Evolutionary conservation across 352 stramenopile species (phyloP), one percentile per base, ranked within the genome.

Genomic region (Pythium coloratum): DNA sequence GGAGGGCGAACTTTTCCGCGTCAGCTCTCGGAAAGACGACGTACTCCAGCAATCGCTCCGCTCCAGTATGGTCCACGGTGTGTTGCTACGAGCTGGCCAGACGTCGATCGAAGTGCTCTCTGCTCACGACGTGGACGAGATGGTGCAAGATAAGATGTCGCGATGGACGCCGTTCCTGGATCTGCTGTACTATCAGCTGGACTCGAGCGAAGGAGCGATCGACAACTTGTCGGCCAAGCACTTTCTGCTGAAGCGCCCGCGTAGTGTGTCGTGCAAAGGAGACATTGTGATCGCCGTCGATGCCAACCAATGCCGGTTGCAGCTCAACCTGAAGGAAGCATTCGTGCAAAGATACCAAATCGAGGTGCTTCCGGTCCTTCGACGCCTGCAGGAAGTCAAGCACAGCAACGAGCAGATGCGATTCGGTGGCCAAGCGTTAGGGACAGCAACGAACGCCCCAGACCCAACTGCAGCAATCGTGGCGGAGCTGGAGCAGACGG

Each of bases 201-300:
- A 83, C 24, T 38, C 60, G 13, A 44, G 24, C 12, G 67, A 73
- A 12, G 34, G 34, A 18, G 72, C 75, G 0, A 46, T 38, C 0
- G 71, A 83, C 5, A 92, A 92, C 42, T 34, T 71, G 13, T 66
- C 68, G 30, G 82, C 79, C 3, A 83, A 75, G 42, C 62, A 74
- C 3, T 89, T 92, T 59, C 34, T 92, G 16, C 55, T 89, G n/a
- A 76, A 77, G 49, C 59, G 63, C 33, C 53, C 60, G 2, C 66
- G 59, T 28, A 76, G 63, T 38, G 34, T 59, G 6, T 64, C 67
- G 26, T 75, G 69, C n/a, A 59, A 65, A 44, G 83, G 86, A 13
- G 76, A 93, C 47, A 62, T 95, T 51, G 73, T 95, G 24, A 81
- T 95, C 49, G 76, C 80, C 1, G 67, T 91, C 55, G 76, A 93